phyloP scores from a whole-genome alignment of 352 stramenopile species.

The Globisporangium sylvaticum region DNA sequence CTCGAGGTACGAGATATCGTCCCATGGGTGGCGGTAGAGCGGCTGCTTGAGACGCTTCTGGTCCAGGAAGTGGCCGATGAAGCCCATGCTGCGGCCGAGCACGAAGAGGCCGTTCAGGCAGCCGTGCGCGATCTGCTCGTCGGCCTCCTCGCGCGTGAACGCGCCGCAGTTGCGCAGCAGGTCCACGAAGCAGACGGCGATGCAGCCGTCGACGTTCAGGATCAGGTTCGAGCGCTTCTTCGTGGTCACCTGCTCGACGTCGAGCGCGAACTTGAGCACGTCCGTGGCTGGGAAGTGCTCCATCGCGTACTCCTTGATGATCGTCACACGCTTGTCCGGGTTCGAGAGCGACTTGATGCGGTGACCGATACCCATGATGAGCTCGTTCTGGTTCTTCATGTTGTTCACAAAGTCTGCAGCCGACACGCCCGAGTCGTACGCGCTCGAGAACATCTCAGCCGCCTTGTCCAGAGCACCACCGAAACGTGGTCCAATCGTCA shows the following conservation, averaged over 20 bases:
- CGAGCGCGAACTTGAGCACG: conserved; percentile 94
- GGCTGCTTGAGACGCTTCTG: conserved; percentile 97
- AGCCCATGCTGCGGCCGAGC: conserved; percentile 83
- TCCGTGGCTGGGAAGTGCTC: conserved; percentile 92
- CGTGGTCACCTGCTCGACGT: conserved; percentile 95
- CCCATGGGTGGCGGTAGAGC: conserved; percentile 96
- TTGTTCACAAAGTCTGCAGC: conserved; percentile 91
- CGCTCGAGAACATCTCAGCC: conserved; percentile 90
- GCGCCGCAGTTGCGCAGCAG: conserved; percentile 90
- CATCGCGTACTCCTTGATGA: conserved; percentile 95
- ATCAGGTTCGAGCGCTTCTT: conserved; percentile 98
- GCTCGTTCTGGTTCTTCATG: conserved; percentile 93
- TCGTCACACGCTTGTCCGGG: conserved; percentile 95
- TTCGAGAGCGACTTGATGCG: conserved; percentile 95
- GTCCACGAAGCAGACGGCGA: conserved; percentile 96
- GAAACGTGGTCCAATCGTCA: conserved; percentile 96
- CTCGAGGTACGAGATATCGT: conserved; percentile 96
- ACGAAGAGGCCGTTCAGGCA: conserved; percentile 95
- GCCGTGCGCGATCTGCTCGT: conserved; percentile 94
- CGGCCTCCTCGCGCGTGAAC: conserved; percentile 89
- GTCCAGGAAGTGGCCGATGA: conserved; percentile 96
- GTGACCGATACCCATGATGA: conserved; percentile 98
- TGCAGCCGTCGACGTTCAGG: conserved; percentile 96
- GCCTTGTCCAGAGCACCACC: conserved; percentile 94
- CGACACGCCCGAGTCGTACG: conserved; percentile 86